Evolutionary conservation across 495 filamentous ascomycete genomes (phyloP), one percentile per base, ranked within the genome.

Genomic region (Daldinia decipiens): DNA sequence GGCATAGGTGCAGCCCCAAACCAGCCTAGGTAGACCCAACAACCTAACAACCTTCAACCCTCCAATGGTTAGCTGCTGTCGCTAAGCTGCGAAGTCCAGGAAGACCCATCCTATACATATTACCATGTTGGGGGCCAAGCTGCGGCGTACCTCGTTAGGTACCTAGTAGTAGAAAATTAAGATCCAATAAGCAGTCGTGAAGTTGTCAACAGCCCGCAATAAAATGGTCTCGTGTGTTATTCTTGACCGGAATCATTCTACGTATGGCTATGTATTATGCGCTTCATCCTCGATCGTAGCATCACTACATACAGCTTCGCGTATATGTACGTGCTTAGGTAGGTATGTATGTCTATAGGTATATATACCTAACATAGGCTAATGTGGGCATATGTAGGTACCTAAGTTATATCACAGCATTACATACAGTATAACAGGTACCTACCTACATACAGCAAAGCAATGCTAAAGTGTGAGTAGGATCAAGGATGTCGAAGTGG

Each of bases 11-110:
- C 17, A 21, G 19, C 43, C 43, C 43, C 6, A 52, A 52, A 52
- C 50, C 31, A 51, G 67, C 43, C 43, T 51, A 26, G 61, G 51
- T 51, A 26, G 61, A 55, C 56, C 39, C 55, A 65, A 43, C 55
- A 12, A 29, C 19, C 6, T 24, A 2, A 2, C 24, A 47, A 19
- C 43, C 61, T 60, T 36, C 17, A 24, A 47, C 19, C 43, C 61
- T 60, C 45, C 54, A 60, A 70, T 56, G 67, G 67, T 39, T 70
- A 59, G 62, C 32, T 52, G 31, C 56, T 65, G 45, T 61, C 58
- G 27, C 17, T 47, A 47, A 47, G 43, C 43, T 47, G 43, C 17
- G 43, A 47, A 47, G 19, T 24, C 17, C 1, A 47, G 19, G 19
- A 47, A 47, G 43, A 24, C 43, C 43, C 40, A 45, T 45, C 15